Conservation (phyloP, 78 protist genomes). For the Dictyostelium brefeldianum region DNA sequence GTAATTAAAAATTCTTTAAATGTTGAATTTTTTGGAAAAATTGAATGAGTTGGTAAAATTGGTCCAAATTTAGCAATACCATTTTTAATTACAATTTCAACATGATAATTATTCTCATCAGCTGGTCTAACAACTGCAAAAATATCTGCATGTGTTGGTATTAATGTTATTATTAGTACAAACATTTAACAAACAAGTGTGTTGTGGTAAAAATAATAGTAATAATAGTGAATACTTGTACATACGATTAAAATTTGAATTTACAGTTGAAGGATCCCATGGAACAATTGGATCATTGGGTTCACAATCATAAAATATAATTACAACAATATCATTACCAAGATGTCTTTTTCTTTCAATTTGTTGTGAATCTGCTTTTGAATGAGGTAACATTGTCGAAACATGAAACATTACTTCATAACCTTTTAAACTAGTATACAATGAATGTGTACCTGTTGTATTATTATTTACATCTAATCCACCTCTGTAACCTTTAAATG, state of each 20-base stretch:
- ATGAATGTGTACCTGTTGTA: constrained; percentile 78
- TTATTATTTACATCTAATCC: constrained; percentile 77
- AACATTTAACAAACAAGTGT: too few relatives aligned
- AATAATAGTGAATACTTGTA: not conserved
- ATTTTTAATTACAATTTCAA: constrained; percentile 50
- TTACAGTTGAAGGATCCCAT: constrained; percentile 70
- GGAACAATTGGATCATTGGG: constrained; percentile 7
- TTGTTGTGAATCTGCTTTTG: constrained; percentile 68
- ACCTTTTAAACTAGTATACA: constrained; percentile 47
- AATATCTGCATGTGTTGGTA: too few relatives aligned
- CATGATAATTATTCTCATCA: constrained; percentile 32
- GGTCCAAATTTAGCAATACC: constrained; percentile 38
- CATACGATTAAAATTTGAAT: constrained; percentile 78
- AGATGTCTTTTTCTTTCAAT: constrained; percentile 81
- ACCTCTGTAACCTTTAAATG: constrained; percentile 66
- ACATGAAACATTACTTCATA: constrained; percentile 88
- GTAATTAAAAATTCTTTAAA: constrained; percentile 64
- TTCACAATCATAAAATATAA: constrained; percentile 72
- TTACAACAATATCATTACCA: constrained; percentile 83
- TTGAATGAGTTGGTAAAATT: constrained; percentile 24
- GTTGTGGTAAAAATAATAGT: too few relatives aligned
- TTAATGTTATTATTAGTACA: not conserved
- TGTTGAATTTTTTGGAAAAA: constrained; percentile 29
- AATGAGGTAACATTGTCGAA: constrained; percentile 72
- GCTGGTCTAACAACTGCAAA: constrained; percentile 70